These are phyloP conservation scores for Boletellus ananas DNA, from an alignment of 768 basidiomycete genomes.

Conservation along the genomic window DNA sequence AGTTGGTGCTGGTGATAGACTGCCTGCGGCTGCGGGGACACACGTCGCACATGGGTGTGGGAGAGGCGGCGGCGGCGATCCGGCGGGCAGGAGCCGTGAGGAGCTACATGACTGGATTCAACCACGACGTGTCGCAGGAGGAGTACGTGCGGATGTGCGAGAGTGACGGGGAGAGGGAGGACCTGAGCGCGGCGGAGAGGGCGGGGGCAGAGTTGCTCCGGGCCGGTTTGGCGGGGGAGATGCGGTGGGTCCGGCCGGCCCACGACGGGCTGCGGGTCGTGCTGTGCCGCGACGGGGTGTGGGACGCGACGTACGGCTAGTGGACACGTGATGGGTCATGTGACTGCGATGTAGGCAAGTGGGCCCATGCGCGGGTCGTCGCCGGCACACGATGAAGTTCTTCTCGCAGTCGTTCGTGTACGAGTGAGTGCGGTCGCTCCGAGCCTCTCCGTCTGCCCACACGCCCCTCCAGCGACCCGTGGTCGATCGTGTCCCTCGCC, in stretches of 20 bases:
- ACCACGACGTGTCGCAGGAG: constrained; percentile 74
- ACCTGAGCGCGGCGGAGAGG: constrained; percentile 34
- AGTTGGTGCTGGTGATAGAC: constrained; percentile 68
- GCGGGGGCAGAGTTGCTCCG: constrained; percentile 45
- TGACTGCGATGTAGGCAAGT: background rate
- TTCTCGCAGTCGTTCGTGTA: constrained; percentile 55
- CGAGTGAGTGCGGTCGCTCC: constrained; percentile 38
- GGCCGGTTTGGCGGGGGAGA: constrained; percentile 41
- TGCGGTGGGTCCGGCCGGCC: constrained; percentile 64
- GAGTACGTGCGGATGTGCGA: constrained; percentile 68
- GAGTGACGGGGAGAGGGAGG: constrained; percentile 40
- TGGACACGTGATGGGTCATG: constrained; percentile 11
- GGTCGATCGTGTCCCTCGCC: constrained; percentile 88
- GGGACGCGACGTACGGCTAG: constrained; percentile 47
- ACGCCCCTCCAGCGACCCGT: constrained; percentile 66
- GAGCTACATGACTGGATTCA: constrained; percentile 74
- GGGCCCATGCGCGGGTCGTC: constrained; percentile 29
- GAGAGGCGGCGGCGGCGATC: constrained; percentile 53
- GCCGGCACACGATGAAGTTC: constrained; percentile 42
- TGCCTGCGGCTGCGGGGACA: constrained; percentile 64
- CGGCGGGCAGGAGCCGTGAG: constrained; percentile 53
- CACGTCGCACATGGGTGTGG: constrained; percentile 79
- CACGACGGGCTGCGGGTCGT: constrained; percentile 69
- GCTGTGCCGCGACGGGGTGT: constrained; percentile 41
- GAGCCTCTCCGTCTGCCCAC: too few species aligned